phyloP scores from a whole-genome alignment of 805 yeast genomes.

The Candida sonorensis region DNA sequence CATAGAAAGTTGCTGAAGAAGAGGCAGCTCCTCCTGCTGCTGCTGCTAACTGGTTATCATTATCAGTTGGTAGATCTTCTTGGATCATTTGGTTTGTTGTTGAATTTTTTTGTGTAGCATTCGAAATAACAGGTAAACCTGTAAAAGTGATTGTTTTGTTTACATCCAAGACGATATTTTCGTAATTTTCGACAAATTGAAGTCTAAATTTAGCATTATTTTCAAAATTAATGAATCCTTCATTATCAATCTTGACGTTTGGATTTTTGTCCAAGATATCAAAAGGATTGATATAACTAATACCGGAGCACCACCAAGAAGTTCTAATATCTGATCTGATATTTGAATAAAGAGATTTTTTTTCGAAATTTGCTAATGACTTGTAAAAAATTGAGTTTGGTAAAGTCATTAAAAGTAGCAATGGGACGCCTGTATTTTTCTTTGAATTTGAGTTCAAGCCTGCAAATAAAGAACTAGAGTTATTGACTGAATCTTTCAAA shows the following conservation, averaged over 20 bases:
- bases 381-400: conserved; percentile 52
- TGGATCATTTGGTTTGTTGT: conserved; percentile 12
- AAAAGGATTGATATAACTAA: conserved; percentile 57
- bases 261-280: conserved; percentile 28
- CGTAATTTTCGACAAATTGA: conserved; percentile 44
- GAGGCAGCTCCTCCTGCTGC: background rate
- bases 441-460: background rate
- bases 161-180: conserved; percentile 50
- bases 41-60: conserved; percentile 1
- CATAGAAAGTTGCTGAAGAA: background rate
- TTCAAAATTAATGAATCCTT: conserved; percentile 37
- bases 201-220: conserved; percentile 32
- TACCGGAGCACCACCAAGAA: conserved; percentile 78
- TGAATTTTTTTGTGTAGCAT: conserved; percentile 1
- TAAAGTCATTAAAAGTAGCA: conserved; percentile 60
- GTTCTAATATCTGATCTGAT: conserved; percentile 75
- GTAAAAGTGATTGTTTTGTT: conserved; percentile 33
- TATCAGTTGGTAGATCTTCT: conserved; percentile 16
- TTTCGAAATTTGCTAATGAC: conserved; percentile 47
- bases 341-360: conserved; percentile 62
- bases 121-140: conserved; percentile 13
- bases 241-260: conserved; percentile 29
- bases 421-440: conserved; percentile 30
- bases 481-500: conserved; percentile 36
- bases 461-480: background rate